Conservation (phyloP, 2,329 filamentous ascomycete genomes). For the Dothideomycetidae sp. region DNA sequence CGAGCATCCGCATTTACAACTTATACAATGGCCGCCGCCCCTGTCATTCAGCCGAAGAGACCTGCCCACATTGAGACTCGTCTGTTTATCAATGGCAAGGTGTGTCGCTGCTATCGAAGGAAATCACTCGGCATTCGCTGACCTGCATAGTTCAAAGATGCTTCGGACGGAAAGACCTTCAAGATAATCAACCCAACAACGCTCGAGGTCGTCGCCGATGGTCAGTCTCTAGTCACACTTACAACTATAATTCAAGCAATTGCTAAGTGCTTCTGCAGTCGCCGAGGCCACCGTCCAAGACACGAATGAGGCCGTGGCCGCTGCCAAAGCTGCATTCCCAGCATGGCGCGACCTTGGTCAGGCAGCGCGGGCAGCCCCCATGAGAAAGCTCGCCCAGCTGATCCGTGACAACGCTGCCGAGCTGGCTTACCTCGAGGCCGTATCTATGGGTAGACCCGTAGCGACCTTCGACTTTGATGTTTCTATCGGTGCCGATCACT, state of each 20-base stretch:
- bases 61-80: slow-evolving; percentile 24
- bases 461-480: slow-evolving; percentile 27
- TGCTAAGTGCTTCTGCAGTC: too few species aligned
- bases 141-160: slow-evolving; percentile 26
- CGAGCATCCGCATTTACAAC: too few species aligned
- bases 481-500: slow-evolving; percentile 22
- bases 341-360: slow-evolving; percentile 32
- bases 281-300: slow-evolving; percentile 33
- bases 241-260: background rate
- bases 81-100: slow-evolving; percentile 40
- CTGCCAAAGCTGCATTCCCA: slow-evolving; percentile 32
- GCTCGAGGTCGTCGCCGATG: slow-evolving; percentile 26
- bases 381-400: slow-evolving; percentile 35
- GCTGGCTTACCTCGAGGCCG: slow-evolving; percentile 32
- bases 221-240: slow-evolving; percentile 12
- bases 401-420: slow-evolving; percentile 29
- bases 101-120: slow-evolving; percentile 12
- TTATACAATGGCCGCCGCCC: too few species aligned
- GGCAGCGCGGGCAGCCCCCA: slow-evolving; percentile 25
- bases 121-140: background rate
- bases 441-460: slow-evolving; percentile 34
- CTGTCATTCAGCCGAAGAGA: slow-evolving; percentile 9
- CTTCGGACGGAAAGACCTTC: slow-evolving; percentile 34
- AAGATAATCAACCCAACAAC: slow-evolving; percentile 31
- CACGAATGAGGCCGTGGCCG: slow-evolving; percentile 30